A percentile compares a stretch with the other conserved stretches of the same genome.
These are phyloP conservation scores for Thraustotheca clavata DNA, from an alignment of 352 stramenopile species.

Conservation along the genomic window DNA sequence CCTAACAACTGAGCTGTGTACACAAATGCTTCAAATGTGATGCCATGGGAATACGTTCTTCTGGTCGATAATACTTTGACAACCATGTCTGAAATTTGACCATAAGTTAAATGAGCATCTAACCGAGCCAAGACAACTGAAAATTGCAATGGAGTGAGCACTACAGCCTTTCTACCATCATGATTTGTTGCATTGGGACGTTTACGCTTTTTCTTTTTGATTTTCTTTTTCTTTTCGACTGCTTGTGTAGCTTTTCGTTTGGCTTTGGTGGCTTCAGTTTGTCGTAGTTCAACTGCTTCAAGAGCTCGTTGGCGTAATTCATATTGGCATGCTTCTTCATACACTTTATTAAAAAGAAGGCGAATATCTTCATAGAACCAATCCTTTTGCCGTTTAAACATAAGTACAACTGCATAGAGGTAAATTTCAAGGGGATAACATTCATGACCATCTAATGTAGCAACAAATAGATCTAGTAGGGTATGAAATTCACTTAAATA, in stretches of 20 bases:
- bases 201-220: slow-evolving; percentile 1
- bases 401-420: slow-evolving; percentile 10
- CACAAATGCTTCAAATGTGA: slow-evolving; percentile 13
- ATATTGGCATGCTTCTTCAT: background rate
- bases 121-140: background rate
- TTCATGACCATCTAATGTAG: background rate
- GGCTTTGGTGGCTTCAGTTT: background rate
- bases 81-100: slow-evolving; percentile 4
- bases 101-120: background rate
- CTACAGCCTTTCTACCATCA: background rate
- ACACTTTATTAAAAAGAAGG: background rate
- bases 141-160: background rate
- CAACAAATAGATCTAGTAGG: background rate
- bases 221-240: background rate
- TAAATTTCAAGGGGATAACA: slow-evolving; percentile 14
- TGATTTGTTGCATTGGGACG: background rate
- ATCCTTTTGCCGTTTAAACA: slow-evolving; percentile 19
- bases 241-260: background rate
- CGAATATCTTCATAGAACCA: background rate
- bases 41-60: background rate
- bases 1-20: background rate
- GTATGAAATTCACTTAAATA: slow-evolving; percentile 17
- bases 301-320: background rate
- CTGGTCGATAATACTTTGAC: background rate
- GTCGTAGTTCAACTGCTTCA: background rate